Percentiles rank a stretch among this genome's conserved stretches.
Evolutionary conservation across 148 eudicot species (phyloP).

Genomic region (Persicaria maculosa): DNA sequence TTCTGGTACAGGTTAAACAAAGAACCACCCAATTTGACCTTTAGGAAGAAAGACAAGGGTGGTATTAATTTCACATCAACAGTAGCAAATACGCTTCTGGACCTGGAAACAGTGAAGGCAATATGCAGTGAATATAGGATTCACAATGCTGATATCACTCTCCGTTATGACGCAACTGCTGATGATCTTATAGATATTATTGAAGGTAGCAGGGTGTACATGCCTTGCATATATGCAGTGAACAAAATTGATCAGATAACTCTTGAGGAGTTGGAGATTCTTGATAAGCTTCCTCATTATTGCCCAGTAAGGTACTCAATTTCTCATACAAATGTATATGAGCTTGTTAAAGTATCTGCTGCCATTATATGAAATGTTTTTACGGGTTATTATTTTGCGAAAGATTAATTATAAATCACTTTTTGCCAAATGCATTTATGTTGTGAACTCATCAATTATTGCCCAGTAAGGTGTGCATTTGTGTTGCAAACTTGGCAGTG

Average conservation of each 20-base stretch:
- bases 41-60: conserved; percentile 95
- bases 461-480: background rate
- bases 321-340: background rate
- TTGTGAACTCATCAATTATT: conserved; percentile 4
- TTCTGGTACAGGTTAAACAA: conserved; percentile 68
- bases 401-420: background rate
- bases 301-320: conserved; percentile 81
- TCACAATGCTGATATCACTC: conserved; percentile 92
- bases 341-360: background rate
- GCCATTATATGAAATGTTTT: background rate
- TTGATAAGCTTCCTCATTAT: conserved; percentile 96
- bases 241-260: conserved; percentile 98
- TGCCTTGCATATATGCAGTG: conserved; percentile 88
- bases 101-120: conserved; percentile 96
- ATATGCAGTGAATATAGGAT: conserved; percentile 92
- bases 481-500: conserved; percentile 40
- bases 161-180: conserved; percentile 88
- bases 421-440: background rate
- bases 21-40: conserved; percentile 93
- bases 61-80: conserved; percentile 96
- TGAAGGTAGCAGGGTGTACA: conserved; percentile 92
- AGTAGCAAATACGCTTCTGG: conserved; percentile 77
- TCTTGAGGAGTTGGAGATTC: conserved; percentile 86
- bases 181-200: conserved; percentile 98
- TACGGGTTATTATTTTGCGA: background rate